Conservation (phyloP, 345 rosid genomes). For the Litchi chinensis region DNA sequence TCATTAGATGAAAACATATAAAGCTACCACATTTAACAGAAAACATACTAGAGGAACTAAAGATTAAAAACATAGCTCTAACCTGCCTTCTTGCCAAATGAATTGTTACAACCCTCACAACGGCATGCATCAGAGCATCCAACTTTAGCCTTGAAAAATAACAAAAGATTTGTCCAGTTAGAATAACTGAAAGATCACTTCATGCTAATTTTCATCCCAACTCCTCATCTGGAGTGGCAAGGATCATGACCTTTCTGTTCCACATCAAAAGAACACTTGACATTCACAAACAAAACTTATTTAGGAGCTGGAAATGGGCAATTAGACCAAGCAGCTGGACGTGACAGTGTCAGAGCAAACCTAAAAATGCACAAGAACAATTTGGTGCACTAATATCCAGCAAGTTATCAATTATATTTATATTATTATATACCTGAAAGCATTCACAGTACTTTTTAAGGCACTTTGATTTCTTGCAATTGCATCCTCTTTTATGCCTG, state of each 20-base stretch:
- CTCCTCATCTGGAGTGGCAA: conserved; percentile 1
- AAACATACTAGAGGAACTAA: not conserved
- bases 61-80: not conserved
- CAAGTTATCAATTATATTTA: not conserved
- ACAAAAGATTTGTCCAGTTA: conserved; percentile 11
- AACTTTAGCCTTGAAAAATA: conserved; percentile 35
- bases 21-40: not conserved
- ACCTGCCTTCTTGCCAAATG: conserved; percentile 43
- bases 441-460: conserved; percentile 55
- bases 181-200: not conserved
- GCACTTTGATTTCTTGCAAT: conserved; percentile 55
- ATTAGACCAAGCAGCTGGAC: not conserved
- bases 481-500: conserved; percentile 55
- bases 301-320: not conserved
- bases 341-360: not conserved
- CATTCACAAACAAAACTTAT: not conserved
- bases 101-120: conserved; percentile 46
- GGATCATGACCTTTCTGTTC: conserved; percentile 8
- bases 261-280: not conserved
- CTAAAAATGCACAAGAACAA: not conserved
- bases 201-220: not conserved
- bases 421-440: conserved; percentile 40
- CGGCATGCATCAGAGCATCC: conserved; percentile 52
- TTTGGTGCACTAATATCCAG: not conserved
- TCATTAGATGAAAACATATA: not conserved